Base-by-base conservation (phyloP, 2,329 filamentous ascomycete genomes). In the Penicillium sp. region DNA sequence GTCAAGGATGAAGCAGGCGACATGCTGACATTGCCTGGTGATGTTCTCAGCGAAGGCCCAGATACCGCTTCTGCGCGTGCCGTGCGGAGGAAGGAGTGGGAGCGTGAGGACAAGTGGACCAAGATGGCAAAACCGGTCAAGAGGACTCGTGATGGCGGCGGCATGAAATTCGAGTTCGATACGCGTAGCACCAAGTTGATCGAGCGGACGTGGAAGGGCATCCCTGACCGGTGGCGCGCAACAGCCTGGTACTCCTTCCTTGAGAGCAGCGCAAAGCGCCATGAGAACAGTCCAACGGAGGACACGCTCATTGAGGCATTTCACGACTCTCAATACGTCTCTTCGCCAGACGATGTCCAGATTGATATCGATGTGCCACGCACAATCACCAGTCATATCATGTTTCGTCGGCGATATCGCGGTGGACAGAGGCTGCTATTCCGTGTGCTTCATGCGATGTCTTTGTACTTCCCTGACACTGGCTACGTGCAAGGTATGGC, bases 401-500 rank as follows among this genome's bases (percentile, higher is more conserved):
- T 99, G 94, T 99, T 99, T 73, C 88, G 95, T 48, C 85, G 88
- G 63, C 86, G 95, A 53, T 99, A 99, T 77, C 87, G 92, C 25
- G 95, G 95, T 61, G 95, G 94, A 1, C 94, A 99, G 76, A 86
- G 95, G 45, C 81, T 98, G 14, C 82, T 99, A 2, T 99, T 99
- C 77, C 87, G 95, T 53, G 92, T 98, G 2, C 83, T 99, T 31
- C 95, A 98, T 73, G 90, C 91, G 47, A 86, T 98, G 73, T 94
- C 92, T 17, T 84, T 99, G 11, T 96, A 97, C 74, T 94, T 94
- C 65, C 91, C 92, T 0, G 89, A 90, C 25, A 95, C 91, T 5
- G 95, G 95, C 31, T 99, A 99, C 74, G 95, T 98, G 0, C 95
- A 99, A 76, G 95, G 95, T 55, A 99, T 99, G 95, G 95, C 94